Evolutionary conservation across 2,329 filamentous ascomycete genomes (phyloP).

Genomic region (Trichothecium sympodiale): DNA sequence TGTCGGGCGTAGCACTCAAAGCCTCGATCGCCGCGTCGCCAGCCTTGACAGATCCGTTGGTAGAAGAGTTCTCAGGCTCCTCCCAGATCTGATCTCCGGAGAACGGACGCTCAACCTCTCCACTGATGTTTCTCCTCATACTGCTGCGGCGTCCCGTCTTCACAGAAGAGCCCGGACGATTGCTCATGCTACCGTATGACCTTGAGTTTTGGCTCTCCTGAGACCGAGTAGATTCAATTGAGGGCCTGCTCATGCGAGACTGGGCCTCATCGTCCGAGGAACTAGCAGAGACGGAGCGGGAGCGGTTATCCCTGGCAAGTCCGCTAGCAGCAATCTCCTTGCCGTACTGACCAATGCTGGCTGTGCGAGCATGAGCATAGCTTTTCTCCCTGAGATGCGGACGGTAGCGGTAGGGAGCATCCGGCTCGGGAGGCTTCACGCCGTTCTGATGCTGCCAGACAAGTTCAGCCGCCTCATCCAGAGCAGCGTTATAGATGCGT

Average conservation of each 20-base stretch:
- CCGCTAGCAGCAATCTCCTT: constrained; percentile 34
- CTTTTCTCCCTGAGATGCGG: constrained; percentile 60
- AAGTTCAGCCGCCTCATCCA: constrained; percentile 67
- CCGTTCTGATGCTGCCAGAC: constrained; percentile 67
- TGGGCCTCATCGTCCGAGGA: constrained; percentile 36
- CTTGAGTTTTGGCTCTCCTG: constrained; percentile 19
- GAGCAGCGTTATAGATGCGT: constrained; percentile 57
- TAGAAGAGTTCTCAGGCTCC: constrained; percentile 50
- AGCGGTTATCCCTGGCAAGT: constrained; percentile 27
- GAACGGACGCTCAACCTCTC: constrained; percentile 55
- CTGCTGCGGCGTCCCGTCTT: constrained; percentile 49
- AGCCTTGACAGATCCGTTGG: constrained; percentile 19
- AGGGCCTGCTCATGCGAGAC: constrained; percentile 18
- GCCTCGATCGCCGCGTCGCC: constrained; percentile 7
- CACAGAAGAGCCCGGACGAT: constrained; percentile 21
- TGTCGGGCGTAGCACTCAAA: constrained; percentile 20
- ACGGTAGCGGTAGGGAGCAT: constrained; percentile 56
- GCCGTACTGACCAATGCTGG: constrained; percentile 42
- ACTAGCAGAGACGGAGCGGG: constrained; percentile 39
- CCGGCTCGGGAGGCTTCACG: constrained; percentile 38
- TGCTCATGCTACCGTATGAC: constrained; percentile 27
- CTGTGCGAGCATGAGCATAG: constrained; percentile 56
- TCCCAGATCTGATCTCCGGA: constrained; percentile 80
- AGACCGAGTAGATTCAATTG: constrained; percentile 12
- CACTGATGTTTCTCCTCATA: constrained; percentile 59